Base-by-base conservation (phyloP, 208 protist species). In the Phytomonas sp. region DNA sequence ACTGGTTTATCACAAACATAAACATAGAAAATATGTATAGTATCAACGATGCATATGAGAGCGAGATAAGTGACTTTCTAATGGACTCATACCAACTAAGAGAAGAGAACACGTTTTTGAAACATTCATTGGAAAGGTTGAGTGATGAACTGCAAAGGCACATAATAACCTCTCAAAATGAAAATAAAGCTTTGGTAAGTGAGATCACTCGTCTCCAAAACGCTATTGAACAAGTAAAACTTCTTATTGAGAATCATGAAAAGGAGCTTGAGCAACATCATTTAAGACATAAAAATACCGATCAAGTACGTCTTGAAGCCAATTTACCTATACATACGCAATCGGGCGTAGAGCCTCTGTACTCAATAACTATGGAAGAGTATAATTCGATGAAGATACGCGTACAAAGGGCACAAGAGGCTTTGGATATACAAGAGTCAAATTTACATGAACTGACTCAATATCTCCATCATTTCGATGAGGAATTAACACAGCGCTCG, bases 11-110 rank as follows among this genome's bases (percentile, higher is more conserved):
- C 14, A 78, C 81, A 19, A 73, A 77, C 23, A 70, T 86, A 29
- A 67, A 66, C 8, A 40, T 63, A 1, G 60, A 75, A 23, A 76
- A 79, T 29, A 69, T 79, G 11, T 76, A 67, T 32, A 70, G 70
- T 52, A 79, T 87, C 66, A 82, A 74, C 29, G 81, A 85, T 29
- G 82, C 86, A 0, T 91, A 91, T 45, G 86, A 88, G 69, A 82
- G 86, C 31, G 86, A 91, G 52, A 85, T 91, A 49, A 79, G 78
- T 23, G 81, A 88, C 66, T 52, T 88, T 32, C 66, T 91, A 30
- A 76, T 82, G 63, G 65, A 83, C 8, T 69, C 85, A 29, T 78
- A 87, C 65, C 77, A 78, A 19, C 40, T 91, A 23, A 76, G 83
- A 42, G 76, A 78, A 66, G 82, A 91, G 45, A 91, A 88, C 71